Evolutionary conservation across 306 rosid genomes (phyloP), one percentile per base, ranked within the genome.

Genomic region (Medicago ruthenica): DNA sequence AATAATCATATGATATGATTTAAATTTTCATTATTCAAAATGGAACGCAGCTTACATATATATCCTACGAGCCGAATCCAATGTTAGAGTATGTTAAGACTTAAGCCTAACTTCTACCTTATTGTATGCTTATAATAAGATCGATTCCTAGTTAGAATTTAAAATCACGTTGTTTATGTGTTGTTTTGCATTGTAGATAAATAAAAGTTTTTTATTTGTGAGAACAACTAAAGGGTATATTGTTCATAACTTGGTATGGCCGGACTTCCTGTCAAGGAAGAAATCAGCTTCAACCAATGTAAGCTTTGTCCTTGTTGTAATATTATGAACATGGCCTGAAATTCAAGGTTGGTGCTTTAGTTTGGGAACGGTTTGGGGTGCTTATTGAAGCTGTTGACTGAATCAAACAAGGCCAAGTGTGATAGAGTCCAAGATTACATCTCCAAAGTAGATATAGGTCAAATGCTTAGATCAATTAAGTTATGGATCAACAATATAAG

Each of bases 21-120:
- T 12, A 2, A 22, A 24, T 59, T 59, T 59, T 22, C 15, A 11
- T 39, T 24, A 59, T 58, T n/a, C n/a, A 24, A 59, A 59, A 24
- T 24, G 12, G 39, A 24, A 24, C 27, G 3, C 27, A 1, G 27
- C 3, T 24, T 3, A 24, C 27, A 24, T 24, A 24, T n/a, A n/a
- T n/a, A n/a, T n/a, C n/a, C n/a, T n/a, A n/a, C n/a, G n/a, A 15
- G 55, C 55, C 20, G n/a, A 50, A 50, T 50, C 9, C 31, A 55
- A 54, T 54, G 6, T 54, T 21, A 58, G 64, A 58, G 36, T 57
- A 57, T 58, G n/a, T 58, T 36, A 58, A 58, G 10, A n/a, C 63
- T 21, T 21, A 21, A 21, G 22, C 22, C n/a, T 22, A 22, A 58
- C 21, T 58, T 58, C 37, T 58, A 22, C 64, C 27, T 6, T 58